phyloP scores from a whole-genome alignment of 305 asterid genomes.

The Solanum aculeatissimum region DNA sequence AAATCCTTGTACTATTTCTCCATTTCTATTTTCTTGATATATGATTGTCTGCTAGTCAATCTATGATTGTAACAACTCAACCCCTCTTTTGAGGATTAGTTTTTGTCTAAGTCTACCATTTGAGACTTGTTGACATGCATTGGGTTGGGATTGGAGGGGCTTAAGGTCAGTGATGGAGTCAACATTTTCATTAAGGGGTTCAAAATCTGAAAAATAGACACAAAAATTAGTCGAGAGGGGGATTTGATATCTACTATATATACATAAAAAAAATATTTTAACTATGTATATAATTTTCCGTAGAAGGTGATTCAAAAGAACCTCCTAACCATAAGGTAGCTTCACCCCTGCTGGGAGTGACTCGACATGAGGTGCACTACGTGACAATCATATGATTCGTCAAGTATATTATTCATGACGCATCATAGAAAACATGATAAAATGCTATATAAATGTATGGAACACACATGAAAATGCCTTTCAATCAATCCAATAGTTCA shows the following conservation, averaged over 20 bases:
- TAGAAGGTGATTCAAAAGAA: too few relatives aligned
- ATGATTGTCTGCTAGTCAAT: too few relatives aligned
- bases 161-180: fast-evolving
- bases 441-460: too few relatives aligned
- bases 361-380: background rate
- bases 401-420: background rate
- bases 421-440: too few relatives aligned
- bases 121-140: background rate
- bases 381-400: background rate
- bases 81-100: background rate
- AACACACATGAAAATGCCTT: background rate
- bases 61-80: background rate
- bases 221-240: too few relatives aligned
- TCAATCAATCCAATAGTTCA: background rate
- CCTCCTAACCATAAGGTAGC: too few relatives aligned
- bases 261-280: too few relatives aligned
- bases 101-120: too few relatives aligned
- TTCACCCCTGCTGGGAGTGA: background rate
- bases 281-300: too few relatives aligned
- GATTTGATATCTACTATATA: too few relatives aligned
- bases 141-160: background rate
- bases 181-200: too few relatives aligned
- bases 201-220: too few relatives aligned
- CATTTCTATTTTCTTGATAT: background rate
- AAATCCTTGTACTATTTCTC: background rate